A percentile compares a stretch with the other conserved stretches of the same genome.
These are phyloP conservation scores for Tulasnella calospora DNA, from an alignment of 768 basidiomycete species.

Conservation along the genomic window DNA sequence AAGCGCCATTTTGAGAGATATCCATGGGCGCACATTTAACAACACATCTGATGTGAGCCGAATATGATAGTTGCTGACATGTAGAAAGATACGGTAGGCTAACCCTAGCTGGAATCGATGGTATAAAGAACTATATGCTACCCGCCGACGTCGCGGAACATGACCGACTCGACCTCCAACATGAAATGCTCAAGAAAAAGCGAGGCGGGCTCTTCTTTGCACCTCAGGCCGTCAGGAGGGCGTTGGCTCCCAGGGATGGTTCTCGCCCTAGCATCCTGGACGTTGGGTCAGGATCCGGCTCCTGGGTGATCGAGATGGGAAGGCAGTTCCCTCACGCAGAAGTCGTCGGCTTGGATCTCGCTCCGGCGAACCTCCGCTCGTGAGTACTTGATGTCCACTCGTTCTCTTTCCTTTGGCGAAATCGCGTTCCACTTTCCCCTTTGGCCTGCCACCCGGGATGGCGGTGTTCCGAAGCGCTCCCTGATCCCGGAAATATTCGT, in stretches of 20 bases:
- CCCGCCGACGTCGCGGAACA: slow-evolving; percentile 32
- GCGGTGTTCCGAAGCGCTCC: no score
- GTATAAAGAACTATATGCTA: no score
- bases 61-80: no score
- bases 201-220: slow-evolving; percentile 35
- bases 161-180: slow-evolving; percentile 36
- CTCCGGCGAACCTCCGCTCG: neutral
- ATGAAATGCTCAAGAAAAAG: slow-evolving; percentile 34
- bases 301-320: slow-evolving; percentile 14
- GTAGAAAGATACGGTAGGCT: no score
- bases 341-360: neutral
- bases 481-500: neutral
- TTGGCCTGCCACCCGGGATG: no score
- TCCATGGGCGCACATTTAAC: neutral
- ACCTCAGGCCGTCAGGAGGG: slow-evolving; percentile 23
- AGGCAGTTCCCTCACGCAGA: slow-evolving; percentile 13
- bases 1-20: neutral
- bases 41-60: neutral
- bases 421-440: no score
- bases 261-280: neutral
- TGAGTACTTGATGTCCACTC: neutral
- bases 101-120: no score
- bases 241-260: neutral
- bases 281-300: slow-evolving; percentile 6
- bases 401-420: no score